A percentile compares a stretch with the other conserved stretches of the same genome.
These are phyloP conservation scores for Tetrahymena elliotti DNA, from an alignment of 73 alveolate species.

Conservation along the genomic window DNA sequence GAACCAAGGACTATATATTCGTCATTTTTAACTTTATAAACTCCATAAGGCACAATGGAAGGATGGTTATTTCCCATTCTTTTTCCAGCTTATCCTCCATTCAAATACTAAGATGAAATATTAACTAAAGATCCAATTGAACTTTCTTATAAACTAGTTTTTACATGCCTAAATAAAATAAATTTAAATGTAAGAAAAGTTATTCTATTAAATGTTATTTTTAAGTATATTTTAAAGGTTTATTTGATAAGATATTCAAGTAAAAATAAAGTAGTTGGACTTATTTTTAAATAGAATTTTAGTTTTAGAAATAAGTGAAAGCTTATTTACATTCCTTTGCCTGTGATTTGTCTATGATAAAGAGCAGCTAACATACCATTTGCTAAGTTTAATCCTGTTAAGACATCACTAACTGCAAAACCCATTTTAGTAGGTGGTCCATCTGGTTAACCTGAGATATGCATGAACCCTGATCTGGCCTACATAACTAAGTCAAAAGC, in stretches of 20 bases:
- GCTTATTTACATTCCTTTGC: slow-evolving; percentile 42
- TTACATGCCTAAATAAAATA: slow-evolving; percentile 4
- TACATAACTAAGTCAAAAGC: slow-evolving; percentile 71
- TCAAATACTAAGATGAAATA: slow-evolving; percentile 52
- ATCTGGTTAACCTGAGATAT: slow-evolving; percentile 56
- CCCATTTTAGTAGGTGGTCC: slow-evolving; percentile 75
- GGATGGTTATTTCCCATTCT: slow-evolving; percentile 74
- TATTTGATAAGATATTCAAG: no score
- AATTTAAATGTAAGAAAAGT: background rate
- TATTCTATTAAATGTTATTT: background rate
- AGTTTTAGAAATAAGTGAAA: background rate
- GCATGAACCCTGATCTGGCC: slow-evolving; percentile 75
- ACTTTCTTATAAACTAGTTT: slow-evolving; percentile 51
- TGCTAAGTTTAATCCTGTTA: slow-evolving; percentile 55
- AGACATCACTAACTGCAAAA: slow-evolving; percentile 63
- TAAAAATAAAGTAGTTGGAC: no score
- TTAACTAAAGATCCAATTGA: slow-evolving; percentile 54
- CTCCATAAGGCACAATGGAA: slow-evolving; percentile 58
- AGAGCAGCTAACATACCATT: slow-evolving; percentile 61
- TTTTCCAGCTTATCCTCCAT: slow-evolving; percentile 46
- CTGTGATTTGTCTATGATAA: slow-evolving; percentile 49
- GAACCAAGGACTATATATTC: slow-evolving; percentile 64
- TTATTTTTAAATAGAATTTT: no score
- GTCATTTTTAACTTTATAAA: slow-evolving; percentile 42
- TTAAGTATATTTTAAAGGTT: no score